These are phyloP conservation scores for Mycena vitilis DNA, from an alignment of 768 basidiomycete genomes.

Conservation along the genomic window DNA sequence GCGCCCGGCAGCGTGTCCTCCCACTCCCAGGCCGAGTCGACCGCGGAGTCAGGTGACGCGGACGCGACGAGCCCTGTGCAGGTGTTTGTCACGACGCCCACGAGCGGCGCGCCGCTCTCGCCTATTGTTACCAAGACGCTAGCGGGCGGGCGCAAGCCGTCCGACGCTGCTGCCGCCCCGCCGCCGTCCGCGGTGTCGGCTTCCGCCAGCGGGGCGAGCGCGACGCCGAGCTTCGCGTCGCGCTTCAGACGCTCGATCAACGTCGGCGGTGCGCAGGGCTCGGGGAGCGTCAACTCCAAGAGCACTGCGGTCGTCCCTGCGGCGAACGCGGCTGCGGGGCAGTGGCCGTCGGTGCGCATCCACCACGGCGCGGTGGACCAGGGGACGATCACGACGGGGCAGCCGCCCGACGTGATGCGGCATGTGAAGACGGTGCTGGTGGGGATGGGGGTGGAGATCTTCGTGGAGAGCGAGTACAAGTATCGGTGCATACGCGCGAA, in stretches of 20 bases:
- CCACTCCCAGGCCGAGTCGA: conserved; percentile 23
- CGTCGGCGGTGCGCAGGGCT: conserved; percentile 46
- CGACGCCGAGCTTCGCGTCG: conserved; percentile 57
- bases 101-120: conserved; percentile 32
- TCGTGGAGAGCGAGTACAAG: conserved; percentile 91
- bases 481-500: conserved; percentile 86
- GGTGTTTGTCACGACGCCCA: conserved; percentile 55
- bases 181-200: conserved; percentile 58
- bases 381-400: conserved; percentile 84
- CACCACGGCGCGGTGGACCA: conserved; percentile 96
- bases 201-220: conserved; percentile 54
- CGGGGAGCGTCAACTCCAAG: conserved; percentile 20
- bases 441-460: conserved; percentile 91
- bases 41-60: conserved; percentile 32
- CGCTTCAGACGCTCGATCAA: conserved; percentile 65
- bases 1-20: conserved; percentile 4
- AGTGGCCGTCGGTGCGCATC: conserved; percentile 79
- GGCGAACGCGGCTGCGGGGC: conserved; percentile 39
- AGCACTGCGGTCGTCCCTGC: conserved; percentile 45
- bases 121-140: conserved; percentile 39
- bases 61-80: conserved; percentile 47
- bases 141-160: conserved; percentile 44
- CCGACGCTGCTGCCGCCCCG: conserved; percentile 36
- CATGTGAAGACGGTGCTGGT: conserved; percentile 85
- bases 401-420: conserved; percentile 89